Percentiles rank a stretch among this genome's conserved stretches.
Evolutionary conservation across 2,329 filamentous ascomycete genomes (phyloP).

Genomic region (Alternaria sp.): DNA sequence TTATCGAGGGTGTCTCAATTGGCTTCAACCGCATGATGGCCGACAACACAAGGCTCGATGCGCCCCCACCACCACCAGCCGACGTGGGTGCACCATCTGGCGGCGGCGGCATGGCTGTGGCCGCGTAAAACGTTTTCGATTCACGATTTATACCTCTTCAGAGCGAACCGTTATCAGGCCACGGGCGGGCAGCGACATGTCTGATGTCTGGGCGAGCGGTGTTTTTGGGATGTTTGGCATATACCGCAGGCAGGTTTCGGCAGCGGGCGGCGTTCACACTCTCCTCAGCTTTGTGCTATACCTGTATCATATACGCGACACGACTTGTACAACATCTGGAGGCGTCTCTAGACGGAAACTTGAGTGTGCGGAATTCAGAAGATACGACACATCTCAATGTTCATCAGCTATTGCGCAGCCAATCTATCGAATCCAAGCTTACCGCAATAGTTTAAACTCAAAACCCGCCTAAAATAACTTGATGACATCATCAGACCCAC

Average conservation of each 20-base stretch:
- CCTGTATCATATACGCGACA: slow-evolving; percentile 40
- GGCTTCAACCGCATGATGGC: slow-evolving; percentile 95
- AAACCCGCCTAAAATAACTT: not conserved
- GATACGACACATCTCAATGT: slow-evolving; percentile 2
- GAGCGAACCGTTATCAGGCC: slow-evolving; percentile 21
- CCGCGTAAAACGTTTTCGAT: slow-evolving; percentile 27
- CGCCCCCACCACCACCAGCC: slow-evolving; percentile 54
- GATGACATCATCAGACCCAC: slow-evolving; percentile 14
- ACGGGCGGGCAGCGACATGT: slow-evolving; percentile 18
- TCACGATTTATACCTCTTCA: slow-evolving; percentile 16
- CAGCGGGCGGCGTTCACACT: slow-evolving; percentile 44
- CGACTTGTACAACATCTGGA: slow-evolving; percentile 40
- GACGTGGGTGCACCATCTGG: slow-evolving; percentile 28
- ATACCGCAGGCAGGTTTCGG: slow-evolving; percentile 32
- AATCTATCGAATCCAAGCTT: not conserved
- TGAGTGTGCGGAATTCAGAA: slow-evolving; percentile 12
- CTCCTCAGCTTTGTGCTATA: slow-evolving; percentile 46
- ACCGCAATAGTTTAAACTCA: slow-evolving; percentile 3
- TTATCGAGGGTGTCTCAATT: slow-evolving; percentile 97
- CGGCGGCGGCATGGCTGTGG: slow-evolving; percentile 28
- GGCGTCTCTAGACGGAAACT: slow-evolving; percentile 23
- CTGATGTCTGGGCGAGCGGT: slow-evolving; percentile 24
- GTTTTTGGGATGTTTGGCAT: slow-evolving; percentile 37
- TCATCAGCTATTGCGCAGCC: not conserved
- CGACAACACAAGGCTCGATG: slow-evolving; percentile 81